Conservation (phyloP, 2,329 filamentous ascomycete species). For the Knufia petricola region DNA sequence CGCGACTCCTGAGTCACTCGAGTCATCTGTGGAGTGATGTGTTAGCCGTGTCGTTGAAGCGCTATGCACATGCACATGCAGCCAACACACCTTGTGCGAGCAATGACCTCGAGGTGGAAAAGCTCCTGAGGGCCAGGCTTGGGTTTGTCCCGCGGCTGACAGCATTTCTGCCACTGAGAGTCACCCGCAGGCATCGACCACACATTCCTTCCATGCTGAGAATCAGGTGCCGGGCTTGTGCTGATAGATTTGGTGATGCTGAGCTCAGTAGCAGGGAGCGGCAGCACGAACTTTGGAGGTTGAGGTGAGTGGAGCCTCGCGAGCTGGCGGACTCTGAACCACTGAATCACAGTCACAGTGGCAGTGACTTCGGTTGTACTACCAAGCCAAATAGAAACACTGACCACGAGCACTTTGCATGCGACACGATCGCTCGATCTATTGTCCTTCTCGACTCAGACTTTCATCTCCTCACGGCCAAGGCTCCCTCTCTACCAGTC, state of each 20-base stretch:
- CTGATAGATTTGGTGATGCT: background rate
- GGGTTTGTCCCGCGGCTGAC: background rate
- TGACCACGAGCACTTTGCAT: no score
- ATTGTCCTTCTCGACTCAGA: background rate
- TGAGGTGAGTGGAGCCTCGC: background rate
- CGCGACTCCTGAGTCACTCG: background rate
- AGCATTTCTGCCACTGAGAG: background rate
- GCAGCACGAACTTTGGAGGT: background rate
- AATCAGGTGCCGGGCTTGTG: background rate
- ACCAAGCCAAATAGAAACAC: no score
- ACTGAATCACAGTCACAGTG: no score
- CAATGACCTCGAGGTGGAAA: background rate
- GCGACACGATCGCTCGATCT: no score
- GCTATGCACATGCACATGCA: no score
- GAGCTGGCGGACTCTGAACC: background rate
- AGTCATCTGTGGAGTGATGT: background rate
- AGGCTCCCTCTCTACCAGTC: background rate
- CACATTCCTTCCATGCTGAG: conserved; percentile 3
- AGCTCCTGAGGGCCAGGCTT: conserved; percentile 4
- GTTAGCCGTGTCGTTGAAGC: background rate
- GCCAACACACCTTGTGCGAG: background rate
- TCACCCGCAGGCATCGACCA: background rate
- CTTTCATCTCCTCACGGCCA: background rate
- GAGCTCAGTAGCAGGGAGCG: background rate
- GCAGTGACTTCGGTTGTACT: no score